phyloP scores from a whole-genome alignment of 371 early-diverging fungal species.

The Mortierella sp. region DNA sequence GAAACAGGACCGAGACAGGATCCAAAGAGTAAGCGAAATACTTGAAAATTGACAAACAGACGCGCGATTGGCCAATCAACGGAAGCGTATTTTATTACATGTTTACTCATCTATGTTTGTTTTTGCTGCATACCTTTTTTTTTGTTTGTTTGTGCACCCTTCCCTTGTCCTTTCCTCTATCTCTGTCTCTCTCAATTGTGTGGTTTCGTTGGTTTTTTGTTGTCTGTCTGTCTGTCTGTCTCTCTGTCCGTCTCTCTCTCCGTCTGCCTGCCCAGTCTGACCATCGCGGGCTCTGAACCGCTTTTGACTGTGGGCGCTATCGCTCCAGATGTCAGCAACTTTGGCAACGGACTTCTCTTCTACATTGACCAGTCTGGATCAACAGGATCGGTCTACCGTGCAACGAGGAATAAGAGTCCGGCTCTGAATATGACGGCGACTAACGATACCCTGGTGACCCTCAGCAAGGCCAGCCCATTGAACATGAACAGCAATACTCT shows the following conservation, averaged over 20 bases:
- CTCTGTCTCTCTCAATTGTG: not conserved
- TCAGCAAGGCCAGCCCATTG: constrained; percentile 14
- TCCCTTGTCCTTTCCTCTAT: not conserved
- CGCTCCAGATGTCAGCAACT: constrained; percentile 23
- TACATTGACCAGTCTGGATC: constrained; percentile 35
- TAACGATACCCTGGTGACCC: constrained; percentile 25
- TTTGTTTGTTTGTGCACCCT: not conserved
- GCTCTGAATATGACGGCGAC: constrained; percentile 29
- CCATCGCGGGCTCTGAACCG: constrained; percentile 39
- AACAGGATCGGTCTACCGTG: constrained; percentile 21
- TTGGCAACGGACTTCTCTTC: constrained; percentile 36
- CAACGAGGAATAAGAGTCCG: constrained; percentile 26
- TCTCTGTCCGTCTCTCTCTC: not conserved
- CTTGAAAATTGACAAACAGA: no score
- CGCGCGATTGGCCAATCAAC: not conserved
- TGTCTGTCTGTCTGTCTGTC: not conserved
- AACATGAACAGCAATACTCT: constrained; percentile 25
- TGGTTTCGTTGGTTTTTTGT: not conserved
- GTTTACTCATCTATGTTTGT: not conserved
- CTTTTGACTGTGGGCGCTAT: constrained; percentile 46
- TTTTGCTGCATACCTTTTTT: not conserved
- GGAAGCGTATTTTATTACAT: not conserved
- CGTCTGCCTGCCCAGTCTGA: constrained; percentile 17
- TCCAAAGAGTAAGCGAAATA: constrained; percentile 44
- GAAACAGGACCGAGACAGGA: constrained; percentile 10